Evolutionary conservation across 441 rosid species (phyloP).

Genomic region (Iberis amara): DNA sequence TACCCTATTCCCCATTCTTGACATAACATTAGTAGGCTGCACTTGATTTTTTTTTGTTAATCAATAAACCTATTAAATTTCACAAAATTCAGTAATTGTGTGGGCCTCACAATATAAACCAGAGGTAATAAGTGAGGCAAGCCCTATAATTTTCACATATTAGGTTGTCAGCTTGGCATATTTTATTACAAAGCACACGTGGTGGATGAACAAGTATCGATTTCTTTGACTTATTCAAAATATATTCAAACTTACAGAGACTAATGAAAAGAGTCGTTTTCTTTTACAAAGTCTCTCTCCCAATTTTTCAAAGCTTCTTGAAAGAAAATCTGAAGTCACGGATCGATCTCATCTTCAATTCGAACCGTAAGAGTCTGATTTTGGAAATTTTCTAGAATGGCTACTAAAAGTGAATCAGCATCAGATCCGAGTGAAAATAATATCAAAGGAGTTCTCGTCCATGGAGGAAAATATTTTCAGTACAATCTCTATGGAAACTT

Average conservation of each 20-base stretch:
- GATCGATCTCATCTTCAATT: slow-evolving; percentile 7
- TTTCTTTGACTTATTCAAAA: neutral
- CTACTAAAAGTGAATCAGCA: slow-evolving; percentile 41
- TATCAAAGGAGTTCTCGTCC: slow-evolving; percentile 62
- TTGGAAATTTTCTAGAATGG: slow-evolving; percentile 25
- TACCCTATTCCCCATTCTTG: no score
- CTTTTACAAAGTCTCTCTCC: slow-evolving; percentile 12
- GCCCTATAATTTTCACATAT: no score
- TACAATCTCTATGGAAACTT: slow-evolving; percentile 76
- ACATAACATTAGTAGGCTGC: no score
- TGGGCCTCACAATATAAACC: no score
- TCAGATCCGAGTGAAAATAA: slow-evolving; percentile 38
- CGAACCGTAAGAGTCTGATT: neutral
- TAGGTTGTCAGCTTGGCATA: no score
- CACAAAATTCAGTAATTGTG: no score
- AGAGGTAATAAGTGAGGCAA: no score
- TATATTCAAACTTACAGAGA: slow-evolving; percentile 2
- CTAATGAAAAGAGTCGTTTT: slow-evolving; percentile 23
- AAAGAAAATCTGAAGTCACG: neutral
- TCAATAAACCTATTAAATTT: no score
- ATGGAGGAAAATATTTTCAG: slow-evolving; percentile 81
- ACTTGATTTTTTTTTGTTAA: no score
- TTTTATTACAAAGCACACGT: no score
- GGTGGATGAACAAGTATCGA: no score
- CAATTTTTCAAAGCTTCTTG: neutral